Base-by-base conservation (phyloP, 768 basidiomycete genomes). In the Artomyces pyxidatus region DNA sequence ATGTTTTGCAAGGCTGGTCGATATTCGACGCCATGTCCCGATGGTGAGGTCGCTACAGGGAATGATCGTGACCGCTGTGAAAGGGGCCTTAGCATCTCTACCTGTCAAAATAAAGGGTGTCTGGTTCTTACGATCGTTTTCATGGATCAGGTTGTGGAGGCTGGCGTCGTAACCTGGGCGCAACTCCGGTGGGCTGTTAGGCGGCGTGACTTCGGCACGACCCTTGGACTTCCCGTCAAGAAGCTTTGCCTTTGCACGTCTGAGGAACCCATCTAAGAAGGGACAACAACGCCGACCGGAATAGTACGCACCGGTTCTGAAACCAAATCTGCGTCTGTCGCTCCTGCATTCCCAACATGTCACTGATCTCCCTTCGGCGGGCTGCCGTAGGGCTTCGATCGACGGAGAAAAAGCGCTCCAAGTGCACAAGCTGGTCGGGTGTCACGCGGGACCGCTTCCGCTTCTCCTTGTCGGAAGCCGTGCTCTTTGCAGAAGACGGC, bases 241-340 rank as follows among this genome's bases (percentile, higher is more conserved):
- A 10, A 84, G 66, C 59, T 88, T 90, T 2, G 85, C 86, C 62
- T 91, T 91, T 32, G 88, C 88, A 3, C 88, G 83, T 50, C 88
- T 89, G 42, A 12, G 41, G 27, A 40, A 38, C 41, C 16, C 42
- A 45, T 40, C 26, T 28, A 32, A 11, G 53, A 29, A 4, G 40
- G 45, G 4, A 54, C 56, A 6, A 23, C 57, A 42, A 12, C 8
- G 30, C 54, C 42, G 37, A 16, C 26, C 6, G 14, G 11, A 25
- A 17, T 16, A 10, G 23, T 19, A 55, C 70, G 49, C 54, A 83
- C 88, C 88, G 72, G 61, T 91, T 90, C 63, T 91, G 88, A 58
- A 89, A 91, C 88, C 88, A 90, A 41, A 91, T 85, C 65, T 90
- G 88, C 0, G 85, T 88, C 70, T 90, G 88, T 30, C 87, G 80